phyloP scores from a whole-genome alignment of 2,329 filamentous ascomycete genomes.

The Dendryphion nanum region DNA sequence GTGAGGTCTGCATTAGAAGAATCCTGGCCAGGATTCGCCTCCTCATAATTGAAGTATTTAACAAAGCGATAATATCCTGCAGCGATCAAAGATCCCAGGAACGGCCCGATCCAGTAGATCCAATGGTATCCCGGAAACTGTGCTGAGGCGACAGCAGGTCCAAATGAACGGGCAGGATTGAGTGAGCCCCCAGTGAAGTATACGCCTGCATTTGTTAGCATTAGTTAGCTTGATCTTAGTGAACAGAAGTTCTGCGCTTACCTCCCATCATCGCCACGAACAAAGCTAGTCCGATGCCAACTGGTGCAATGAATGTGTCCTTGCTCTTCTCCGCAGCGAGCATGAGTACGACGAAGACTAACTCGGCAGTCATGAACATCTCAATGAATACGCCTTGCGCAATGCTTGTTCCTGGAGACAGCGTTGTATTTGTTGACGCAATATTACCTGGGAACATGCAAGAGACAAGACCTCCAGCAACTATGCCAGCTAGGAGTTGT shows the following conservation, averaged over 20 bases:
- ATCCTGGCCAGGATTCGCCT: too few relatives aligned
- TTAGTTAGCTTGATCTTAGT: too few relatives aligned
- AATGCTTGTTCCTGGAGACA: slow-evolving; percentile 20
- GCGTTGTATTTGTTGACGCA: slow-evolving; percentile 20
- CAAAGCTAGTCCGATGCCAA: slow-evolving; percentile 68
- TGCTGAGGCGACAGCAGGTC: slow-evolving; percentile 43
- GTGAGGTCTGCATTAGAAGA: too few relatives aligned
- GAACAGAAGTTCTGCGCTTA: too few relatives aligned
- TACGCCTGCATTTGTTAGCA: too few relatives aligned
- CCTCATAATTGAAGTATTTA: too few relatives aligned
- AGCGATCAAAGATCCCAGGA: too few relatives aligned
- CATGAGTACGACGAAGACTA: slow-evolving; percentile 48
- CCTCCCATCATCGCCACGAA: slow-evolving; percentile 59
- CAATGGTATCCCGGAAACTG: slow-evolving; percentile 42
- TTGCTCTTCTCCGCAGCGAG: slow-evolving; percentile 62
- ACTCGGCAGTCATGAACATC: slow-evolving; percentile 32
- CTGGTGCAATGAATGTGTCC: too few relatives aligned
- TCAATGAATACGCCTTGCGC: slow-evolving; percentile 27
- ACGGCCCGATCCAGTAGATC: slow-evolving; percentile 48
- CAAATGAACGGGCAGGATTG: slow-evolving; percentile 48
- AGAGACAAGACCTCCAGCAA: slow-evolving; percentile 28
- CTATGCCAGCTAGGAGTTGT: slow-evolving; percentile 30
- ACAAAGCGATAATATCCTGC: too few relatives aligned
- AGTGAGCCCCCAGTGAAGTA: slow-evolving; percentile 47
- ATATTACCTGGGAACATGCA: slow-evolving; percentile 29